These are phyloP conservation scores for Balansia obtecta DNA, from an alignment of 2,329 filamentous ascomycete species.

Conservation along the genomic window DNA sequence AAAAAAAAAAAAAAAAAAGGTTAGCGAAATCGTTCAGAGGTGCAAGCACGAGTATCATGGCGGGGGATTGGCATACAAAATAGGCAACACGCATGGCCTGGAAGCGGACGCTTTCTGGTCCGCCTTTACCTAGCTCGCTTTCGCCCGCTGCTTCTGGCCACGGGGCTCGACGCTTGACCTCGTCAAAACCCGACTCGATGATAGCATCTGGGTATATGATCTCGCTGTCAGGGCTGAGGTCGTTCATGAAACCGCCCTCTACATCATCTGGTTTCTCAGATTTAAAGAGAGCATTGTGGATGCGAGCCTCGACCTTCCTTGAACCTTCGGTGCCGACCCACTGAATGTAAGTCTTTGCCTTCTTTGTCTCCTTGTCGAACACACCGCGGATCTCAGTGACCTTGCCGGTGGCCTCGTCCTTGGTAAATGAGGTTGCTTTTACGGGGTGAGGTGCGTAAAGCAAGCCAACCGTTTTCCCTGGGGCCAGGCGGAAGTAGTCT, in stretches of 20 bases:
- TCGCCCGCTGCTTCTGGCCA: conserved; percentile 75
- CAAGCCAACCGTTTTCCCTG: conserved; percentile 64
- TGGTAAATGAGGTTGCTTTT: conserved; percentile 56
- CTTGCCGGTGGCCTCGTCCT: conserved; percentile 49
- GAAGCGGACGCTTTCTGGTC: conserved; percentile 70
- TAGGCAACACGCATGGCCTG: conserved; percentile 85
- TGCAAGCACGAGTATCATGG: background rate
- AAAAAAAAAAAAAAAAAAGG: too few species aligned
- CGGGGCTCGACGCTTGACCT: conserved; percentile 59
- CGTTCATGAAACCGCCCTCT: conserved; percentile 68
- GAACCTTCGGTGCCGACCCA: conserved; percentile 65
- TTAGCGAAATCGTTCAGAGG: too few species aligned
- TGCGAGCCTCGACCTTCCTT: conserved; percentile 58
- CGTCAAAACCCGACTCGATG: conserved; percentile 72
- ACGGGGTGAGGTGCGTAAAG: conserved; percentile 61
- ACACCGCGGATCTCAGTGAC: conserved; percentile 51
- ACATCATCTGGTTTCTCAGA: conserved; percentile 69
- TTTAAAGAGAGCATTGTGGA: conserved; percentile 78
- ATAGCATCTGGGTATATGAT: conserved; percentile 65
- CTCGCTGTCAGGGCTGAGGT: conserved; percentile 77
- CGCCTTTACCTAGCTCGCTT: conserved; percentile 45
- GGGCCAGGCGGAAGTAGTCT: conserved; percentile 71
- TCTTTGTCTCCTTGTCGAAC: conserved; percentile 59
- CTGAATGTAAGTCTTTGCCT: conserved; percentile 76
- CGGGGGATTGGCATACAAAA: conserved; percentile 39